A percentile compares a stretch with the other conserved stretches of the same genome.
These are phyloP conservation scores for Hypoxylon sp. DNA, from an alignment of 2,329 filamentous ascomycete genomes.

Conservation along the genomic window DNA sequence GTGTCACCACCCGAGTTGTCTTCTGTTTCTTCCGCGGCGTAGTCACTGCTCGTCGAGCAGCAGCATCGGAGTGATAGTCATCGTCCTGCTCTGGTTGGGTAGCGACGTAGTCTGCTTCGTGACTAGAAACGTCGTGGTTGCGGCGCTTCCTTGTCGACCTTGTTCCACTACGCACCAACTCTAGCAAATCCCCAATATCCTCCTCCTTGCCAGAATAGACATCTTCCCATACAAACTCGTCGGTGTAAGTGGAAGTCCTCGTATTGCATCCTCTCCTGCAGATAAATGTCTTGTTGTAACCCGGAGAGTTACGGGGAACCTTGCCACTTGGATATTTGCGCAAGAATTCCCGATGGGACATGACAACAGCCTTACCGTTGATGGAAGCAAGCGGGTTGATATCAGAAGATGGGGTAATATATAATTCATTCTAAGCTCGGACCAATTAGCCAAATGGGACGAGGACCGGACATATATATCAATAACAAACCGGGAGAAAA, in stretches of 20 bases:
- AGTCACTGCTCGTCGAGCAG: conserved; percentile 52
- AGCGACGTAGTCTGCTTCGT: conserved; percentile 54
- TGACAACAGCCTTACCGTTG: conserved; percentile 86
- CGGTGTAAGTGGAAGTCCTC: conserved; percentile 89
- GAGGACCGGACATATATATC: background rate
- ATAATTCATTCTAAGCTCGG: conserved; percentile 81
- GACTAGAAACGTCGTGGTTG: conserved; percentile 48
- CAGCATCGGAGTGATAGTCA: conserved; percentile 58
- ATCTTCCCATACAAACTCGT: conserved; percentile 93
- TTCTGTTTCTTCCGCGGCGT: conserved; percentile 73
- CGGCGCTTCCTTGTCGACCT: conserved; percentile 74
- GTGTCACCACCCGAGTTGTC: conserved; percentile 60
- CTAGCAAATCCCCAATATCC: conserved; percentile 76
- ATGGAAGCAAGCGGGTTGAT: conserved; percentile 89
- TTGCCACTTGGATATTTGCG: conserved; percentile 80
- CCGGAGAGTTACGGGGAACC: conserved; percentile 78
- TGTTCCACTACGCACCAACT: conserved; percentile 78
- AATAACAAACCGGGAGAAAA: conserved; percentile 73
- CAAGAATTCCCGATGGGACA: conserved; percentile 79
- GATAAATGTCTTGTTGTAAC: conserved; percentile 88
- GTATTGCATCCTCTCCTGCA: conserved; percentile 92
- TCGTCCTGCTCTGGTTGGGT: conserved; percentile 51
- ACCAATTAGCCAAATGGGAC: conserved; percentile 33
- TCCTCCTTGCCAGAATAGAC: conserved; percentile 76
- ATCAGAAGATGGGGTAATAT: conserved; percentile 90